A percentile compares a stretch with the other conserved stretches of the same genome.
phyloP scores from a whole-genome alignment of 2,329 filamentous ascomycete species.

The Aspergillus ochraceoroseus region DNA sequence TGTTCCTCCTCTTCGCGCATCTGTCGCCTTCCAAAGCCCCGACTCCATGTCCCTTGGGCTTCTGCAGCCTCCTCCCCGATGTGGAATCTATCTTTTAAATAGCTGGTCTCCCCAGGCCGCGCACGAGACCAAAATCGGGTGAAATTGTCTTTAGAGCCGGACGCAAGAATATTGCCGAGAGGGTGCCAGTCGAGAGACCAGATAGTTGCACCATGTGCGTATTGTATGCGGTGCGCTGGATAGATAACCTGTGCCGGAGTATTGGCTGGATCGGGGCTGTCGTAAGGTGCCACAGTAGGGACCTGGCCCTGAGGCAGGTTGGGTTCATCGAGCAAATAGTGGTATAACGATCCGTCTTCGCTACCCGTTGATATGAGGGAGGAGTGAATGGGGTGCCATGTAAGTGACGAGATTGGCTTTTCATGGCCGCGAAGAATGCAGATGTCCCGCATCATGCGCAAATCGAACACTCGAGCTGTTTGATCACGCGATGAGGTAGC shows the following conservation, averaged over 20 bases:
- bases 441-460: constrained; percentile 97
- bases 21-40: constrained; percentile 69
- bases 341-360: constrained; percentile 80
- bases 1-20: constrained; percentile 89
- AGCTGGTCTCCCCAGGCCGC: constrained; percentile 78
- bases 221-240: constrained; percentile 79
- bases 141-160: constrained; percentile 92
- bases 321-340: constrained; percentile 93
- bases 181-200: constrained; percentile 99
- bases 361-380: constrained; percentile 87
- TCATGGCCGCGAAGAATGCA: constrained; percentile 90
- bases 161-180: constrained; percentile 87
- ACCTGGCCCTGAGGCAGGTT: constrained; percentile 73
- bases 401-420: constrained; percentile 86
- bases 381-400: constrained; percentile 90
- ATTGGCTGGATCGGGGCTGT: constrained; percentile 71
- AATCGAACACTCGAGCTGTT: constrained; percentile 86
- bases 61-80: constrained; percentile 91
- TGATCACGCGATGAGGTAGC: constrained; percentile 92
- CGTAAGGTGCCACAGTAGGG: constrained; percentile 73
- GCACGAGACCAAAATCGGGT: constrained; percentile 95
- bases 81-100: constrained; percentile 86
- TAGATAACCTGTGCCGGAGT: constrained; percentile 85
- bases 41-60: constrained; percentile 89
- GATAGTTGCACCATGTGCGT: constrained; percentile 89